A percentile compares a stretch with the other conserved stretches of the same genome.
These are phyloP conservation scores for Pecoramyces ruminantium DNA, from an alignment of 192 early-diverging fungal genomes.

Conservation along the genomic window DNA sequence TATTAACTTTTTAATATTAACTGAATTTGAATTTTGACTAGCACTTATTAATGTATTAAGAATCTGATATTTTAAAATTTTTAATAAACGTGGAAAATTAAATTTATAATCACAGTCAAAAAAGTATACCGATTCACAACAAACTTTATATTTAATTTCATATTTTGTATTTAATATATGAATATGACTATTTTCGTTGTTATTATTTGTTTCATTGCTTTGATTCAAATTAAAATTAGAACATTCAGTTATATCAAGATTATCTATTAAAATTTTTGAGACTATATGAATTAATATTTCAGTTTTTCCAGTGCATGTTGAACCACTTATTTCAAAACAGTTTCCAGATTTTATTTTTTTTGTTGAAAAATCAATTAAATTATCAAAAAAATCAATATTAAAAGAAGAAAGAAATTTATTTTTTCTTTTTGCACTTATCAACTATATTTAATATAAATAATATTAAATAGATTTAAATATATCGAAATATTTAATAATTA, in stretches of 20 bases:
- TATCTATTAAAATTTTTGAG: background rate
- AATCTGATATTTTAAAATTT: background rate
- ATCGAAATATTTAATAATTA: too few species aligned
- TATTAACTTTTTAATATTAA: background rate
- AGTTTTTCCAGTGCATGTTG: background rate
- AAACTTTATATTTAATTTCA: background rate
- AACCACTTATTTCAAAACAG: background rate
- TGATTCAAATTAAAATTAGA: too few species aligned
- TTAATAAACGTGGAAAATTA: background rate
- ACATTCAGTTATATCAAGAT: background rate
- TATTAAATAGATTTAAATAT: too few species aligned
- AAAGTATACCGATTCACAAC: background rate
- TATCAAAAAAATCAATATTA: background rate
- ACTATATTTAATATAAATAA: too few species aligned
- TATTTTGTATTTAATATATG: background rate
- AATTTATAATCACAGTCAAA: background rate
- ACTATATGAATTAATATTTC: background rate
- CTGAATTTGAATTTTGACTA: background rate
- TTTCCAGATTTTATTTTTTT: background rate
- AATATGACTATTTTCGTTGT: background rate
- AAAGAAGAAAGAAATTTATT: background rate
- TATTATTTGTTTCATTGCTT: too few species aligned
- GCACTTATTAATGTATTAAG: background rate
- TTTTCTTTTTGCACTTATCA: background rate
- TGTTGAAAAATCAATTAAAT: background rate